Percentiles rank a stretch among this genome's conserved stretches.
Conservation (phyloP, 2,329 filamentous ascomycete genomes). For the Leptographium procerum region DNA sequence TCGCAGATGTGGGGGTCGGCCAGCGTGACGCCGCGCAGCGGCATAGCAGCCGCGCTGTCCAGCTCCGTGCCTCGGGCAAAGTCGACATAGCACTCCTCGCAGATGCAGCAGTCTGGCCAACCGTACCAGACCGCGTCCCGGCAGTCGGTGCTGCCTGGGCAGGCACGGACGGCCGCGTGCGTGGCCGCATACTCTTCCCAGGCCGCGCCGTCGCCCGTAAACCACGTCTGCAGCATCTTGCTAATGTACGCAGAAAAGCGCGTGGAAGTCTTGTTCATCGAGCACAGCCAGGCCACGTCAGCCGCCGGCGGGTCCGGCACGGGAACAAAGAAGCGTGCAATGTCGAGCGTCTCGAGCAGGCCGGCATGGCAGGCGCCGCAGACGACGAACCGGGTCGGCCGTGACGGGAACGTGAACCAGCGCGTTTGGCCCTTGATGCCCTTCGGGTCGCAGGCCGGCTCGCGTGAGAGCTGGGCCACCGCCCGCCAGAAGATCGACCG, state of each 20-base stretch:
- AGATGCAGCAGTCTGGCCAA: constrained; percentile 21
- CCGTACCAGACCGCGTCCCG: constrained; percentile 23
- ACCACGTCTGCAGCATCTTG: background rate
- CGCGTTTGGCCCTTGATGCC: constrained; percentile 17
- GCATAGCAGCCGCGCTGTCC: constrained; percentile 10
- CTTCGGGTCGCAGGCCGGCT: constrained; percentile 19
- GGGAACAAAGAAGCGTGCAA: constrained; percentile 20
- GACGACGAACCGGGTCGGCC: constrained; percentile 22
- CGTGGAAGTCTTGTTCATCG: constrained; percentile 21
- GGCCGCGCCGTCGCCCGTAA: background rate
- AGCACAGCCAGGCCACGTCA: constrained; percentile 17
- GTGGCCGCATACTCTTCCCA: background rate
- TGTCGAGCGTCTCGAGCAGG: constrained; percentile 19
- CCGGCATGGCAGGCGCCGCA: constrained; percentile 24
- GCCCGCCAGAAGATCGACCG: constrained; percentile 23
- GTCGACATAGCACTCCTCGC: constrained; percentile 22
- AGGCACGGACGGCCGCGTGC: constrained; percentile 12
- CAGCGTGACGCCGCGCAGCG: constrained; percentile 16
- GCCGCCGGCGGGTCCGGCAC: constrained; percentile 12
- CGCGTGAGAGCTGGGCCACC: constrained; percentile 14
- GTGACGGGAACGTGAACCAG: constrained; percentile 24
- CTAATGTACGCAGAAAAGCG: constrained; percentile 12
- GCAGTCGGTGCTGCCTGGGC: constrained; percentile 18
- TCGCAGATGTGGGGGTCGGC: constrained; percentile 21
- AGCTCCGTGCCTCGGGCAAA: constrained; percentile 20